Base-by-base conservation (phyloP, 371 early-diverging fungal genomes). In the Zychaea mexicana region DNA sequence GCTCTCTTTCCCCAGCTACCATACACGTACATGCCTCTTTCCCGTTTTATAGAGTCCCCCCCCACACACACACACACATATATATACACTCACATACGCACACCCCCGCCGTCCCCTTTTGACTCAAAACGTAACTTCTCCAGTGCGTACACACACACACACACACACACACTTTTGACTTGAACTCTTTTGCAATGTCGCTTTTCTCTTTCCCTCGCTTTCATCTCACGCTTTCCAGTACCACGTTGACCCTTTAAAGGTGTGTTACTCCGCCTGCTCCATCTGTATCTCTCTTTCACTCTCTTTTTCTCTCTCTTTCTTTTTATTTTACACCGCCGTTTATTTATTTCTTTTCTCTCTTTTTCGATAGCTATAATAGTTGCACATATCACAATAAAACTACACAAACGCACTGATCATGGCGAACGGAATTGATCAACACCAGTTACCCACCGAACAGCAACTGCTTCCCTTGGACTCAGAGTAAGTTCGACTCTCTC, bases 341-440 rank as follows among this genome's bases (percentile, higher is more conserved):
- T 28, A 42, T 42, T 13, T 39, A 15, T 13, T 39, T 39, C 47
- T 31, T 45, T 47, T 32, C 21, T 22, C n/a, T 38, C 31, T n/a
- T 33, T 38, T 33, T 24, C 30, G n/a, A 57, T 22, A 28, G 30
- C 8, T 36, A 9, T 9, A 33, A 9, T 57, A 28, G 17, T 57
- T 57, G 17, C 30, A 32, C 15, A 53, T 26, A 22, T 53, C 26
- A 22, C 28, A 26, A 15, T 22, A 53, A 22, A 17, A 15, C 26
- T 53, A 15, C 28, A 53, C 6, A n/a, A n/a, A n/a, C n/a, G n/a
- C n/a, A 36, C 31, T 8, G 31, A 31, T 47, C 24, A 63, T 63
- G 64, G 64, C 64, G 24, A 63, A 63, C 64, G 64, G 53, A 45
- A 63, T 63, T 39, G 64, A 63, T 46, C 64, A 57, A 24, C 64